These are phyloP conservation scores for Nicotiana rustica DNA, from an alignment of 305 asterid species.

Conservation along the genomic window DNA sequence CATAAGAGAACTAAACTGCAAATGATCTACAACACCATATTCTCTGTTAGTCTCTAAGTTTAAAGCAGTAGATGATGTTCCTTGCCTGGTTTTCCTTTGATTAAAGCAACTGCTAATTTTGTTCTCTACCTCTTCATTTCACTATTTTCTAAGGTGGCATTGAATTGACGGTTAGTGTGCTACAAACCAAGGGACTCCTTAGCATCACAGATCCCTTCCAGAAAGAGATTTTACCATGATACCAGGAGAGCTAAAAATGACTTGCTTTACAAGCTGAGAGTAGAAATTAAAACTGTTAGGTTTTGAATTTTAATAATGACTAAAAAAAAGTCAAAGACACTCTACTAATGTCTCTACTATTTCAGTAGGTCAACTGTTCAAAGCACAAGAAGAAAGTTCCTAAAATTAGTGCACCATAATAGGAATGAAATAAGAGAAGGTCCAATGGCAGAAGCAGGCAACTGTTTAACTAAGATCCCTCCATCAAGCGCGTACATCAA, in stretches of 20 bases:
- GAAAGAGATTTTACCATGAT: background rate
- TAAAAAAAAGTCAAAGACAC: too few species aligned
- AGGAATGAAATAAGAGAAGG: too few species aligned
- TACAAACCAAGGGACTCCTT: constrained; percentile 13
- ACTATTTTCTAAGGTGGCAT: background rate
- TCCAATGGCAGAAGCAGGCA: too few species aligned
- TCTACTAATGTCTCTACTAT: too few species aligned
- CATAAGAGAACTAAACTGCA: background rate
- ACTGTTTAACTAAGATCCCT: too few species aligned
- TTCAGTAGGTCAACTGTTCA: too few species aligned
- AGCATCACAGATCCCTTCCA: background rate
- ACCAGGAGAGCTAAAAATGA: background rate
- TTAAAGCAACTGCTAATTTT: background rate
- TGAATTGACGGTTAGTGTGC: background rate
- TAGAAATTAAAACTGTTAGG: background rate
- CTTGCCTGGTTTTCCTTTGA: background rate
- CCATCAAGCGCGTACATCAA: too few species aligned
- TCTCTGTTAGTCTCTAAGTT: background rate
- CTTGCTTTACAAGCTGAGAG: background rate
- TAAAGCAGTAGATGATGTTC: background rate
- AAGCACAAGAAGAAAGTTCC: too few species aligned
- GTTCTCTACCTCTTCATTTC: background rate
- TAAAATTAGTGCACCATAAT: too few species aligned
- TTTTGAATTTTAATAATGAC: too few species aligned
- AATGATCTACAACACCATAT: background rate